phyloP scores from a whole-genome alignment of 345 rosid species.

The Bruguiera sexangula region DNA sequence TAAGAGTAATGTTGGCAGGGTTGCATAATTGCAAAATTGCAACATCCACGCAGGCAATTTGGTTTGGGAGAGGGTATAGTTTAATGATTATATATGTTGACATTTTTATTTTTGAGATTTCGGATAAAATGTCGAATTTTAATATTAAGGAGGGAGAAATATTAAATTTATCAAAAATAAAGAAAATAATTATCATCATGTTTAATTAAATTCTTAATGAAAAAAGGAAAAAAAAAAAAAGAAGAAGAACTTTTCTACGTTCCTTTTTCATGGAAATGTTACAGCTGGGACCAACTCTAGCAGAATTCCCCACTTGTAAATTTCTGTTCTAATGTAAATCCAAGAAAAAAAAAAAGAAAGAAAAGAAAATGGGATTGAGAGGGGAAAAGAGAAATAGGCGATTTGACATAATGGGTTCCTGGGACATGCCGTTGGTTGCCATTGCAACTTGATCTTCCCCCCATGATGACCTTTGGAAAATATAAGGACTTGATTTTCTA shows the following conservation, averaged over 20 bases:
- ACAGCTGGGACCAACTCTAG: not conserved
- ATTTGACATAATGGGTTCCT: not conserved
- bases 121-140: no score
- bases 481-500: constrained; percentile 3
- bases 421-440: not conserved
- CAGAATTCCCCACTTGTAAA: constrained; percentile 12
- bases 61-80: not conserved
- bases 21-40: no score
- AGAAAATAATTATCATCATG: no score
- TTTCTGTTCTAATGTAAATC: not conserved
- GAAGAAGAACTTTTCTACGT: not conserved
- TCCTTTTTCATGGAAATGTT: not conserved
- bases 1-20: no score
- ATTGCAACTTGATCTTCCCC: not conserved
- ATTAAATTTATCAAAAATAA: no score
- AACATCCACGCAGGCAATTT: no score
- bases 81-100: no score
- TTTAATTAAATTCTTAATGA: no score
- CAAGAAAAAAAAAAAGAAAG: not conserved
- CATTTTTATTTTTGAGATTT: no score
- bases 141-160: no score
- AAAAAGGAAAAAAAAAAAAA: no score
- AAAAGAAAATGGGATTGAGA: not conserved
- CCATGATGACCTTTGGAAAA: constrained; percentile 9
- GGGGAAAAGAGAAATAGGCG: constrained; percentile 1